Evolutionary conservation across 352 stramenopile genomes (phyloP), one percentile per base, ranked within the genome.

Genomic region (Globisporangium cederbergense): DNA sequence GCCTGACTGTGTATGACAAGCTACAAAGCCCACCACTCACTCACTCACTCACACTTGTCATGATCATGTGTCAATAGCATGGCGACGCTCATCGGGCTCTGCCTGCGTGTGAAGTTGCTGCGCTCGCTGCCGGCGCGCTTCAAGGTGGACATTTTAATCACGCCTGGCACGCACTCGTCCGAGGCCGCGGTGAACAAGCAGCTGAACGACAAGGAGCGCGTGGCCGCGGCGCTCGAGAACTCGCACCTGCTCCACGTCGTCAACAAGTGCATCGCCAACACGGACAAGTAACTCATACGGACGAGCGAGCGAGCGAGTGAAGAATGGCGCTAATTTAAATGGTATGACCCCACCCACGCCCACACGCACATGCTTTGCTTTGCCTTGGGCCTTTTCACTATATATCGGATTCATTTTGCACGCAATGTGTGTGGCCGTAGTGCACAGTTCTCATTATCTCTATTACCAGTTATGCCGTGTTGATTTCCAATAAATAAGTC

Each of bases 161-260:
- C 96, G 55, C 89, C 91, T 18, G 97, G 96, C 59, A 97, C 94
- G 58, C 97, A 99, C 81, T 86, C 89, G 25, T 98, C 89, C 59
- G 96, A 98, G 81, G 86, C 93, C 25, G 93, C 92, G 32, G 90
- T 99, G 57, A 98, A 98, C 88, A 98, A 98, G 71, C 97, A 99
- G 76, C 83, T 99, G 28, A 96, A 97, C 62, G 96, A 99, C 74
- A 99, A 99, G 71, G 97, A 99, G 70, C 83, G 97, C 62, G 95
- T 99, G 10, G 90, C 90, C 1, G 97, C 97, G 16, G 97, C 97
- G 22, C 81, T 99, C 25, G 97, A 99, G 75, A 99, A 99, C 70
- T 81, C 92, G 30, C 95, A 99, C 74, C 77, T 99, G 64, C 78
- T 98, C 9, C 88, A 90, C 46, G 96, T 99, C 47, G 97, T 99